Base-by-base conservation (phyloP, 1,284 basidiomycete species). In the Tilletia indica region DNA sequence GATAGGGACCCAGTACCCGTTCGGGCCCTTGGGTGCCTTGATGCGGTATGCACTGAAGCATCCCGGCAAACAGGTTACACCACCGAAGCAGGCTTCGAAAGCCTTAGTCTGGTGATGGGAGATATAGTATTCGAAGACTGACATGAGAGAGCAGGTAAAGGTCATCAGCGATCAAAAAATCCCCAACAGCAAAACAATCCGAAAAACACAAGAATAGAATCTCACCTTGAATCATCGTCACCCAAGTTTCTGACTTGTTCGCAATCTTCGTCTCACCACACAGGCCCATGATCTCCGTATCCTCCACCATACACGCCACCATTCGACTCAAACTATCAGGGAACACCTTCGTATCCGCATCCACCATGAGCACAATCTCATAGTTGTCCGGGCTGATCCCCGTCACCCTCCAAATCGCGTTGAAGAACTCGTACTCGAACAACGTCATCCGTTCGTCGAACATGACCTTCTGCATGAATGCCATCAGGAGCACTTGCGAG, bases 101-200 rank as follows among this genome's bases (percentile, higher is more conserved):
- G 85, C 85, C 78, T 86, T 83, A 79, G 86, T 97, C 88, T 94
- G 89, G 86, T 99, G 97, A 84, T 99, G 96, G 16, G 96, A 98
- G 85, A 98, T 97, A 88, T 98, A 98, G 86, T 99, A 99, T 86
- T 98, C 96, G 85, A 98, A 98, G 92, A 86, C 85, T 82, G 71
- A 1, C 14, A 38, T 38, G 48, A 21, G 25, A 34, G 12, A 56
- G 19, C 38, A 54, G n/a, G 4, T 11, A 36, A 66, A 34, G 36
- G 34, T 3, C 5, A 54, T 8, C 5, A 68, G 25, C n/a, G 21
- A 54, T 14, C n/a, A 34, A 31, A 45, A 42, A n/a, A 25, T 19
- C 16, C 12, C 56, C 19, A 8, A 63, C 61, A 63, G 8, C 31
- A 34, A 11, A 6, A 31, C 8, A 12, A 63, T 1, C 61, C 16